phyloP scores from a whole-genome alignment of 176 grass and related monocot genomes.

The Oryza brachyantha region DNA sequence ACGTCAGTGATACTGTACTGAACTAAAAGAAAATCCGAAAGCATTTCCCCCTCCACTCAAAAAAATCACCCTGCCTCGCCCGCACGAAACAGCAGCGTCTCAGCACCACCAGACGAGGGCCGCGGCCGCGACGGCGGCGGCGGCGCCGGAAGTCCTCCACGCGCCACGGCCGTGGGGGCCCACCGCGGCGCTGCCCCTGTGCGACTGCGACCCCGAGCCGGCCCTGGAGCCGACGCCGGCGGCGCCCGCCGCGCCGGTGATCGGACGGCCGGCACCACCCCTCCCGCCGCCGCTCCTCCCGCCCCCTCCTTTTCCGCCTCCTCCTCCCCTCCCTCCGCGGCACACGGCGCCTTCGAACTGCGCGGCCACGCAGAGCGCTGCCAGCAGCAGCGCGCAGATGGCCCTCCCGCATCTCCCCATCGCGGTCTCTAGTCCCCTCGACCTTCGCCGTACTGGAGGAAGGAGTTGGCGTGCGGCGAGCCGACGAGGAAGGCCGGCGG shows the following conservation, averaged over 20 bases:
- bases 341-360: constrained; percentile 1
- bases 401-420: constrained; percentile 17
- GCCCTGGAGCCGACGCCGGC: constrained; percentile 5
- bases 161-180: neutral
- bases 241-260: neutral
- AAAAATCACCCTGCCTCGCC: neutral
- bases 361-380: constrained; percentile 17
- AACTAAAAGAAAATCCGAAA: no score
- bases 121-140: neutral
- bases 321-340: neutral
- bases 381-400: constrained; percentile 10
- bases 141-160: constrained; percentile 1
- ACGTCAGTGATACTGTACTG: no score
- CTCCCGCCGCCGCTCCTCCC: neutral
- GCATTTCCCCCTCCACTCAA: neutral
- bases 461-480: no score
- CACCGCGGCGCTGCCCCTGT: neutral
- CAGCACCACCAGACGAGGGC: constrained; percentile 21
- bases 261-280: neutral
- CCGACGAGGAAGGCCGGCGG: no score
- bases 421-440: neutral
- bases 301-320: neutral
- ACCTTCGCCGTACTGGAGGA: neutral
- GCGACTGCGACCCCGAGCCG: neutral
- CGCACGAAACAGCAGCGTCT: constrained; percentile 13